A percentile compares a stretch with the other conserved stretches of the same genome.
phyloP scores from a whole-genome alignment of 2,329 filamentous ascomycete genomes.

The Aspergillus vadensis region DNA sequence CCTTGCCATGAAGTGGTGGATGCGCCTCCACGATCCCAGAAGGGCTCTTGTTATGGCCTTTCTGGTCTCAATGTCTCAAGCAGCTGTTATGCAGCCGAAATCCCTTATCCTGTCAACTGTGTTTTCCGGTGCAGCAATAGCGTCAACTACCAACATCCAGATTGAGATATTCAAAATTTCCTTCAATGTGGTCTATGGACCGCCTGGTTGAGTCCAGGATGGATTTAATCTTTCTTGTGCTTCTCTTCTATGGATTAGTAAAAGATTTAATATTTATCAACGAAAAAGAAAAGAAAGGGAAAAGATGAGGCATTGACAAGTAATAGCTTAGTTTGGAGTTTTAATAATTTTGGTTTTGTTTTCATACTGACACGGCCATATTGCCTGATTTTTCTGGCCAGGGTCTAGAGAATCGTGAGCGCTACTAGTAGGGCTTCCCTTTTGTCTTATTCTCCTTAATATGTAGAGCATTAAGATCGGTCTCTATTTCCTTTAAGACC shows the following conservation, averaged over 20 bases:
- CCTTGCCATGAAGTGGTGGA: constrained; percentile 18
- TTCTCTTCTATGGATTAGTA: constrained; percentile 18
- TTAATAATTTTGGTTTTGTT: constrained; percentile 22
- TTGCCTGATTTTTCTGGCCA: neutral
- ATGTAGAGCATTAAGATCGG: constrained; percentile 18
- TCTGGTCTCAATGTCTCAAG: constrained; percentile 14
- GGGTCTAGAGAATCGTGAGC: neutral
- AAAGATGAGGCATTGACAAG: neutral
- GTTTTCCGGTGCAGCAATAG: constrained; percentile 32
- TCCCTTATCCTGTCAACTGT: constrained; percentile 11
- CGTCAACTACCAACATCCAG: constrained; percentile 22
- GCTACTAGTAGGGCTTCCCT: neutral
- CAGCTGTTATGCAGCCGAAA: neutral
- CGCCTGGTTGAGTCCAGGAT: constrained; percentile 14
- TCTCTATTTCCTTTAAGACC: constrained; percentile 6
- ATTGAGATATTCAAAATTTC: neutral
- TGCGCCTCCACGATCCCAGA: neutral
- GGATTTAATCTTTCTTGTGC: constrained; percentile 1
- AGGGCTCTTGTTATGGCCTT: constrained; percentile 14
- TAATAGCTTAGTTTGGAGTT: constrained; percentile 22
- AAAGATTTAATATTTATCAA: constrained; percentile 8
- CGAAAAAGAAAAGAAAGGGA: neutral
- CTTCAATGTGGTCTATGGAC: constrained; percentile 11
- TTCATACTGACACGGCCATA: constrained; percentile 23
- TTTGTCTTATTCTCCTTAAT: constrained; percentile 1